Conservation (phyloP, 2,329 filamentous ascomycete species). For the Cordyceps cateniannulata region DNA sequence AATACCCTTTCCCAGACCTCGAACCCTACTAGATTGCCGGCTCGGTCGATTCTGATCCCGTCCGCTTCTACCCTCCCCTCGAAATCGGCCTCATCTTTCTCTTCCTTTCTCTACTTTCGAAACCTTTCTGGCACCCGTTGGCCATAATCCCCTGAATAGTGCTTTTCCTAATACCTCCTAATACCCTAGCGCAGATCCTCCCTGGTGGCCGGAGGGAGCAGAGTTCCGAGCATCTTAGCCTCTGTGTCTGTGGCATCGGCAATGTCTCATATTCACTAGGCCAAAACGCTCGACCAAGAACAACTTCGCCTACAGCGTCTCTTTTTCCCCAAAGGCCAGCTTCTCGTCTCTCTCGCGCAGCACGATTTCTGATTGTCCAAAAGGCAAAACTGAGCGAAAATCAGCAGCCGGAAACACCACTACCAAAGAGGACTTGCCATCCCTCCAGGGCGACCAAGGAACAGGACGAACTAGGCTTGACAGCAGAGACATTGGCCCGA, state of each 20-base stretch:
- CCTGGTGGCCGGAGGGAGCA: not conserved
- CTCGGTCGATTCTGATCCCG: not conserved
- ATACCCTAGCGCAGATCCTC: not conserved
- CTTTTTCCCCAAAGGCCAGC: not conserved
- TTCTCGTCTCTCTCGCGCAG: not conserved
- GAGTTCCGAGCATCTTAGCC: not conserved
- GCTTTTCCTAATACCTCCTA: not conserved
- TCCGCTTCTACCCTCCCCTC: not conserved
- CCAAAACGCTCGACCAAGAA: not conserved
- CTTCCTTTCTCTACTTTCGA: not conserved
- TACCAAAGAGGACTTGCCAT: no score
- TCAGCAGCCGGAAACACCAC: not conserved
- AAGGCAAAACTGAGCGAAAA: not conserved
- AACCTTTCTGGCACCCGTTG: not conserved
- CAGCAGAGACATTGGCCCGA: constrained; percentile 10
- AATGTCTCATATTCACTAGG: not conserved
- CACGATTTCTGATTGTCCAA: not conserved
- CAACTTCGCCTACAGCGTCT: not conserved
- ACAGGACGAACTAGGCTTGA: not conserved
- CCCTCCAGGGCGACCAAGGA: not conserved
- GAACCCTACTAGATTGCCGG: not conserved
- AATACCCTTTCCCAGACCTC: not conserved
- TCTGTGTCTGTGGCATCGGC: not conserved
- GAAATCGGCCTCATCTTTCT: not conserved
- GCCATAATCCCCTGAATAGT: not conserved